Evolutionary conservation across 257 asterid genomes (phyloP), one percentile per base, ranked within the genome.

Genomic region (Fraxinus quadrangulata): DNA sequence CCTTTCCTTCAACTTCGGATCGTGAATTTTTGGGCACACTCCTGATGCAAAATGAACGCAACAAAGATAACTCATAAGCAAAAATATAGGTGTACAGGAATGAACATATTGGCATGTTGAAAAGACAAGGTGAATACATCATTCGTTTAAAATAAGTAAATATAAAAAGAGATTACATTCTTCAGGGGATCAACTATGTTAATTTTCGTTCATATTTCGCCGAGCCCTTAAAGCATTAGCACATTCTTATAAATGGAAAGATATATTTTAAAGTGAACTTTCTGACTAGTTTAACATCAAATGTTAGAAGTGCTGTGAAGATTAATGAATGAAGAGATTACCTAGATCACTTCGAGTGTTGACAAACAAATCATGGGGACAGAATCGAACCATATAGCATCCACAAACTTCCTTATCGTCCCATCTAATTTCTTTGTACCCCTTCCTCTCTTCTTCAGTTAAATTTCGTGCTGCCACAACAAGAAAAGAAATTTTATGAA

Each of bases 281-380:
- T 30, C 36, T 16, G 24, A 54, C 49, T 67, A 36, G 70, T 23
- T 70, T 31, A 73, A 69, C 19, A 56, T 42, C 24, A 33, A 51
- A 66, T 10, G 6, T 45, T 68, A 37, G 37, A 14, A 75, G 72
- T 69, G 61, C 59, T 66, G 30, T 59, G 67, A 59, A 59, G 76
- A 40, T 23, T 69, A 34, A 70, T 9, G 42, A 74, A 77, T 81
- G 28, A 16, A 68, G 42, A 67, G 34, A 78, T 80, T 78, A 96
- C 98, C 98, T 82, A 96, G 79, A 85, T 96, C 99, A 79, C 99
- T 96, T 24, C 90, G 84, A 59, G 99, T 96, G 86, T 93, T 96
- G 76, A 96, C 97, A 80, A 96, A 96, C 88, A 96, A 83, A 88
- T 96, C 99, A 42, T 96, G 98, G 67, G 98, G 99, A 77, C 99